Conservation (phyloP, 345 rosid species). For the Melastoma malabathricum region DNA sequence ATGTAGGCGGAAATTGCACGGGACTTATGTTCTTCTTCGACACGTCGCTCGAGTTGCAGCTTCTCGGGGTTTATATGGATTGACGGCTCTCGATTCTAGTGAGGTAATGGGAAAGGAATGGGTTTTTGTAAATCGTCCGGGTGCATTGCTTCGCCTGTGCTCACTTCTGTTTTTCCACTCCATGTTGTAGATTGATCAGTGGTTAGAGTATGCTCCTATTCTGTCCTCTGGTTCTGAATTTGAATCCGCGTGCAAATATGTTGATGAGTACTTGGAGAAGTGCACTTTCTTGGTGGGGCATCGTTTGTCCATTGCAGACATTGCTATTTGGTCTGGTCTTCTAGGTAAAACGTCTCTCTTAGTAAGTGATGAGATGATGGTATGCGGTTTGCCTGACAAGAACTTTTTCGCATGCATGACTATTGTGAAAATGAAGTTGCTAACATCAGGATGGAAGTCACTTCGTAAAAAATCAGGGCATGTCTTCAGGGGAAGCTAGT, state of each 20-base stretch:
- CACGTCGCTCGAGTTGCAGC: constrained; percentile 39
- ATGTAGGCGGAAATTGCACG: constrained; percentile 41
- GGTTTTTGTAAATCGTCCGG: neutral
- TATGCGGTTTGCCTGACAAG: no score
- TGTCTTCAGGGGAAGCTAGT: no score
- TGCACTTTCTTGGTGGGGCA: constrained; percentile 59
- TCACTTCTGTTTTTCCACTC: neutral
- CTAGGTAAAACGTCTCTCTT: constrained; percentile 33
- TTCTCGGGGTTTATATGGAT: constrained; percentile 38
- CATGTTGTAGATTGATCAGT: constrained; percentile 57
- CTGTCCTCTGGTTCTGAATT: constrained; percentile 72
- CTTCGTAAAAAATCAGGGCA: no score
- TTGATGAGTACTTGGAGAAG: constrained; percentile 37
- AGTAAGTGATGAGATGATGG: no score
- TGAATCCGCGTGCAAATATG: constrained; percentile 55
- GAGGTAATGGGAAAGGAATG: constrained; percentile 28
- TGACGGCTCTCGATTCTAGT: constrained; percentile 30
- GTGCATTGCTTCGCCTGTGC: neutral
- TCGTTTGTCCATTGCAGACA: constrained; percentile 61
- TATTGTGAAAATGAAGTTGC: no score
- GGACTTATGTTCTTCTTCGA: constrained; percentile 45
- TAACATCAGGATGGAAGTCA: no score
- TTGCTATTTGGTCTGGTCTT: constrained; percentile 81
- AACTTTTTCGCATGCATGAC: no score
- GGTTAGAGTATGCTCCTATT: constrained; percentile 57